These are phyloP conservation scores for Quercus gilva DNA, from an alignment of 306 rosid species.

Conservation along the genomic window DNA sequence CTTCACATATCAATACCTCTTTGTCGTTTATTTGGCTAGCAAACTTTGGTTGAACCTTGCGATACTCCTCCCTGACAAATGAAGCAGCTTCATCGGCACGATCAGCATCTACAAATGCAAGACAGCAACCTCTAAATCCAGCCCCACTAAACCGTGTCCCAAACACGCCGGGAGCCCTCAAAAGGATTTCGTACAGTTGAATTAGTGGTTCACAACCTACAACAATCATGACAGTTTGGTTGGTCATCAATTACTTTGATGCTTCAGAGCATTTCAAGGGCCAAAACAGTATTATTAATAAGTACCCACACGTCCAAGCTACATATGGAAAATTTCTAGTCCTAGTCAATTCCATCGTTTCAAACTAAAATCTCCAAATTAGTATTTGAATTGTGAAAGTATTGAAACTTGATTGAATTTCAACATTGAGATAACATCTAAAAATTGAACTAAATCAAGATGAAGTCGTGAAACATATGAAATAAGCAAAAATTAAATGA, in stretches of 20 bases:
- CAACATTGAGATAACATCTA: not conserved
- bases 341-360: not conserved
- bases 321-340: not conserved
- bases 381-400: not conserved
- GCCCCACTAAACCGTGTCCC: constrained; percentile 98
- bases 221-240: constrained; percentile 16
- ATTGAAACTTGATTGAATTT: not conserved
- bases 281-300: not conserved
- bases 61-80: constrained; percentile 65
- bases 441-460: not conserved
- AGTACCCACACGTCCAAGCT: not conserved
- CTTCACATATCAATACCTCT: constrained; percentile 68
- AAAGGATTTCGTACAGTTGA: constrained; percentile 72
- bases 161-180: constrained; percentile 77
- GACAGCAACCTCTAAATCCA: constrained; percentile 92
- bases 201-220: constrained; percentile 75
- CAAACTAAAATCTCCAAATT: not conserved
- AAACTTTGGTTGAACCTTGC: constrained; percentile 57
- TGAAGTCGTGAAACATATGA: not conserved
- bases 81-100: constrained; percentile 70
- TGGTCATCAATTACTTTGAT: constrained; percentile 2
- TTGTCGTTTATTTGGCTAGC: constrained; percentile 38
- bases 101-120: constrained; percentile 74
- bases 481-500: not conserved
- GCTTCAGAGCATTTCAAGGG: not conserved